Evolutionary conservation across 768 basidiomycete genomes (phyloP), one percentile per base, ranked within the genome.

Genomic region (Hydnum rufescens): DNA sequence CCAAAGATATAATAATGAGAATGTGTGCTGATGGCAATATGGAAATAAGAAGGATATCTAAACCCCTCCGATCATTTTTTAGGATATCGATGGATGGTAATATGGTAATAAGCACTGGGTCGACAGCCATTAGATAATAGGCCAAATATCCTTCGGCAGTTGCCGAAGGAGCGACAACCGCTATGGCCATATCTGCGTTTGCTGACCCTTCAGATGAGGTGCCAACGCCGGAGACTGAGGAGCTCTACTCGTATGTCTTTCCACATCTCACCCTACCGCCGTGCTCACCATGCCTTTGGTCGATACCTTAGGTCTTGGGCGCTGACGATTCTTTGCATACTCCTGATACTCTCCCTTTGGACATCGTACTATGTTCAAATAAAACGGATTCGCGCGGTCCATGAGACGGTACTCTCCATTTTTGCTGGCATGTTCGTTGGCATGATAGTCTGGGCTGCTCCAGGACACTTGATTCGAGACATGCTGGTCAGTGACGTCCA

Each of bases 281-380:
- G 4, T 55, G 26, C 25, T 31, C 18, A 50, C 5, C 2, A 26
- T 28, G 28, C 16, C 6, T 22, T 8, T 53, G 8, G n/a, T n/a
- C n/a, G n/a, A n/a, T n/a, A n/a, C n/a, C n/a, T 54, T 44, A 56
- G 55, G 13, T 88, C 86, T 30, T 87, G 87, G 84, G 87, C 85
- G n/a, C 75, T 90, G 22, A 86, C 89, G 65, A 80, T 90, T 51
- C 87, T 89, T 59, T 87, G 87, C 70, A 65, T 87, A 56, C 78
- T 99, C 31, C 81, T 99, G 55, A 83, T 97, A 52, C 71, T 95
- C 57, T 95, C 93, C 4, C 75, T 99, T 54, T 87, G 82, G 76
- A 95, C 89, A 22, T 90, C 87, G 26, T 99, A 99, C 69, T 97
- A 96, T 62, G 78, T 99, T 3, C 92, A 97, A 71, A 87, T 96